Base-by-base conservation (phyloP, 257 asterid species). In the Hygrophila difformis region DNA sequence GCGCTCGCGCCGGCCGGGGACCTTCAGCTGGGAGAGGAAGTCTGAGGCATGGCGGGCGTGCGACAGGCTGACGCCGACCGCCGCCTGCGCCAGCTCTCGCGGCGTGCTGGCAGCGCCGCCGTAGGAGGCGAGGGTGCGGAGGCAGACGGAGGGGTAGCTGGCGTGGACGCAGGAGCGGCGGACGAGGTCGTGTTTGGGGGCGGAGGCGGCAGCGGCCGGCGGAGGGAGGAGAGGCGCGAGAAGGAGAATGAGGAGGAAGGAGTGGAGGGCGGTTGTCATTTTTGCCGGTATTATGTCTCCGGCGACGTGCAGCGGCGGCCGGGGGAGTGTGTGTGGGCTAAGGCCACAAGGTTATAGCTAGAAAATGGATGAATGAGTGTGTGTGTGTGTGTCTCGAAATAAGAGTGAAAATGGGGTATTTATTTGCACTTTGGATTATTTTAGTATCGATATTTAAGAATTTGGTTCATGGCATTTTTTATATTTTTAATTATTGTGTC, bases 101-200 rank as follows among this genome's bases (percentile, higher is more conserved):
- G 79, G 96, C 38, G 76, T 84, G 71, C 56, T 62, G 65, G 93
- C 67, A 8, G 79, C 55, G 62, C 77, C 73, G 26, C 79, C 62
- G 79, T 60, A 77, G 51, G 86, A 60, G 19, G 94, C 68, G 53
- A 89, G 96, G 2, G 96, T 81, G 15, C 81, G 71, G 53, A 84
- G 36, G 77, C 98, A 89, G 53, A 85, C 46, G 45, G 68, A 69
- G 0, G 98, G 98, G 78, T 77, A 89, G 73, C 78, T 85, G 34
- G 98, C 98, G 67, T 85, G 85, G 57, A 66, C 73, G 69, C 98
- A 89, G 6, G 94, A 82, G 3, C 55, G 43, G 6, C 68, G 72
- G 24, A 89, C 82, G 2, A 89, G 74, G 55, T 71, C 80, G 55
- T 38, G 63, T 26, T 51, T 56, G 1, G 71, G 51, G 0, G 72